Evolutionary conservation across 352 stramenopile genomes (phyloP).

Genomic region (Globisporangium abappressorium): DNA sequence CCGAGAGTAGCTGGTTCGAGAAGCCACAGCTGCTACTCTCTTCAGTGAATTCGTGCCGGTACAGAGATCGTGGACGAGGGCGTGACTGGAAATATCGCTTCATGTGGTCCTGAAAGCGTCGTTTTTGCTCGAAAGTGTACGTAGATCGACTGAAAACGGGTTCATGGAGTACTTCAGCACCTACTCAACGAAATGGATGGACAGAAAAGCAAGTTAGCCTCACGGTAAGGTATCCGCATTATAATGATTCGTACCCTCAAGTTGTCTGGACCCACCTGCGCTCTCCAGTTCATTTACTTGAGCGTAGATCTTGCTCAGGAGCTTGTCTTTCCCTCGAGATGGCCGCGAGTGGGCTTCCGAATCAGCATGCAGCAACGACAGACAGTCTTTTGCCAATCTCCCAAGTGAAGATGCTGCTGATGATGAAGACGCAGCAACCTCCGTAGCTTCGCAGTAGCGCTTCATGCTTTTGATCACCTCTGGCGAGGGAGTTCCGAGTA

Average conservation of each 20-base stretch:
- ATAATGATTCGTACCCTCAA: too few species aligned
- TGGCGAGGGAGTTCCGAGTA: background rate
- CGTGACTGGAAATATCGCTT: constrained; percentile 34
- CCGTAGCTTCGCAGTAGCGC: constrained; percentile 2
- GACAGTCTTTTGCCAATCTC: constrained; percentile 9
- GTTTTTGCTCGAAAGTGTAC: constrained; percentile 18
- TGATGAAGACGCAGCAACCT: background rate
- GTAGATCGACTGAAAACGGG: constrained; percentile 29
- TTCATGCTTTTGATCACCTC: background rate
- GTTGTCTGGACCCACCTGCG: background rate
- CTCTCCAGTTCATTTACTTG: background rate
- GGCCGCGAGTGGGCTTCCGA: background rate
- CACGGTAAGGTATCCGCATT: too few species aligned
- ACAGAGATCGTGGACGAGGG: constrained; percentile 37
- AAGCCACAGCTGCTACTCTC: constrained; percentile 3
- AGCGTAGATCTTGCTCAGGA: background rate
- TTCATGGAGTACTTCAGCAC: constrained; percentile 12
- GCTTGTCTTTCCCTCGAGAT: background rate
- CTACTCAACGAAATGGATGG: background rate
- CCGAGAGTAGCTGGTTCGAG: background rate
- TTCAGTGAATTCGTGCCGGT: constrained; percentile 41
- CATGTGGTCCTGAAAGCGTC: constrained; percentile 14
- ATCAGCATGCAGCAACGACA: constrained; percentile 1
- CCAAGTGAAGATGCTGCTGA: background rate
- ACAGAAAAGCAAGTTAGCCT: too few species aligned